Evolutionary conservation across 2,329 filamentous ascomycete species (phyloP).

Genomic region (Claviceps sp.): DNA sequence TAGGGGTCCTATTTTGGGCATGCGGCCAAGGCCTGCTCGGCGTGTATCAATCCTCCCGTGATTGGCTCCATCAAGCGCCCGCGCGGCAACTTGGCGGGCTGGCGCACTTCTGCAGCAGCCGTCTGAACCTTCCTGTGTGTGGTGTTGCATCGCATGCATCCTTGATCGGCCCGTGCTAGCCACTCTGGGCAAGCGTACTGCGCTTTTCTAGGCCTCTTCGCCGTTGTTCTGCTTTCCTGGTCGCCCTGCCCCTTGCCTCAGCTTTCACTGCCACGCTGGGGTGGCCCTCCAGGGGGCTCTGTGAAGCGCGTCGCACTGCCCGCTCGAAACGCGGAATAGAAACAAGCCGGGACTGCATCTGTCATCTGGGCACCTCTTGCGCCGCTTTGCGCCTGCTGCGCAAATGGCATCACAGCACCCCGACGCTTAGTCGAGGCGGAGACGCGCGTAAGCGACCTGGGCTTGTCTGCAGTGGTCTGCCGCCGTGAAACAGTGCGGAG

Average conservation of each 20-base stretch:
- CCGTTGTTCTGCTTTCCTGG: not conserved
- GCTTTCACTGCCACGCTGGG: conserved; percentile 2
- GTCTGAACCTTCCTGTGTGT: not conserved
- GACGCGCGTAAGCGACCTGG: no score
- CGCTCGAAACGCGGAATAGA: not conserved
- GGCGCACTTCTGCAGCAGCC: not conserved
- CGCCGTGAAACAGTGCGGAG: not conserved
- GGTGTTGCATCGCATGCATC: not conserved
- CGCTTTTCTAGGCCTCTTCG: not conserved
- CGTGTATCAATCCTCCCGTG: not conserved
- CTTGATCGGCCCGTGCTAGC: not conserved
- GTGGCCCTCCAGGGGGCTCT: not conserved
- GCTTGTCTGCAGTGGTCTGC: not conserved
- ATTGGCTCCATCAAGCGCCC: conserved; percentile 7
- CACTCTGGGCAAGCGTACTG: not conserved
- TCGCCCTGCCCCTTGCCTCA: not conserved
- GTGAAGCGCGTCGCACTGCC: no score
- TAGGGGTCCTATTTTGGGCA: conserved; percentile 6
- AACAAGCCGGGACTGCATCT: not conserved
- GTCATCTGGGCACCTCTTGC: conserved; percentile 1
- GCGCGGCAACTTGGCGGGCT: not conserved
- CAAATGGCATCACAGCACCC: not conserved
- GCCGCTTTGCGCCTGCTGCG: not conserved
- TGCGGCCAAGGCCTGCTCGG: not conserved
- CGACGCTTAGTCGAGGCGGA: not conserved